Base-by-base conservation (phyloP, 116 monocot genomes). In the Iris pallida region DNA sequence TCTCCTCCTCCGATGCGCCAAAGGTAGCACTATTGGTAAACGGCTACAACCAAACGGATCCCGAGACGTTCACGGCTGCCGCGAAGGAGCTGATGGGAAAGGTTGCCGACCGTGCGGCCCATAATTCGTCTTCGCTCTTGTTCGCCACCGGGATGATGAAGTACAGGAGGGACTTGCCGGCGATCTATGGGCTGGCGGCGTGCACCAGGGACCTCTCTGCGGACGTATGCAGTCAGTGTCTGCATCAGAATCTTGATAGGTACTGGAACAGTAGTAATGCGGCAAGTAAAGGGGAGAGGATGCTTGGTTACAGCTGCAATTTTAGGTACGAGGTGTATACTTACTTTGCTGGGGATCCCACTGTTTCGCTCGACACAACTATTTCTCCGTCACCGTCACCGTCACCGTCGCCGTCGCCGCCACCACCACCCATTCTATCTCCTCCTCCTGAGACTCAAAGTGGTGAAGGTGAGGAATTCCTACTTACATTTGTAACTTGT, bases 151-250 rank as follows among this genome's bases (percentile, higher is more conserved):
- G 61, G 42, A 10, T 16, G 3, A 30, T 30, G 30, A 42, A 51
- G n/a, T 15, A 20, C 20, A 53, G 53, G 41, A 40, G 53, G 15
- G n/a, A n/a, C 4, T 7, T 15, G 66, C 30, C 5, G 41, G 51
- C 51, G 1, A n/a, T 53, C 11, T 66, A 66, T 42, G 66, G 66
- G 18, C 51, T 66, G 66, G 66, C 66, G 0, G 42, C 41, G 66
- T 66, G 66, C 66, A 66, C 66, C n/a, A 51, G 51, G 66, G 66
- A 66, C 41, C 66, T 66, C n/a, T 53, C 66, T 5, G 16, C 41
- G 53, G 5, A 42, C 30, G 66, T 52, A 11, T 66, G 66, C 41
- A n/a, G 51, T 10, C 53, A 41, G 8, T 66, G 66, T 15, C 66
- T 66, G 53, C 6, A 53, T 40, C 10, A 13, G 53, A 30, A 1